Base-by-base conservation (phyloP, 108 stramenopile species). In the Asterionellopsis glacialis region DNA sequence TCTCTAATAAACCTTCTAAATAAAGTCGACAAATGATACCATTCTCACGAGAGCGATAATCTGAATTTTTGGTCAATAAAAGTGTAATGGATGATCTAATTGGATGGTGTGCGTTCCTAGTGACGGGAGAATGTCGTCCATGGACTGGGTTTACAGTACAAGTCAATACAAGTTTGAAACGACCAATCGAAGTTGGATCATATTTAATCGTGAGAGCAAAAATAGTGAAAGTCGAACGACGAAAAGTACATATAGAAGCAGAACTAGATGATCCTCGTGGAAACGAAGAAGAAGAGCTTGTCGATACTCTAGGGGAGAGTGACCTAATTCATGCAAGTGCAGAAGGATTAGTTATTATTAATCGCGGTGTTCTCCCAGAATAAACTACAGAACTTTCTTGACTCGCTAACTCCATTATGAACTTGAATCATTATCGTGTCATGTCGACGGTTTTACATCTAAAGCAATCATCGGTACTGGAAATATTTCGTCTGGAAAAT, bases 111-210 rank as follows among this genome's bases (percentile, higher is more conserved):
- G 85, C 80, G 0, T 94, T 94, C 71, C 59, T 76, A 51, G 77
- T 58, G 0, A 83, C 76, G n/a, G 89, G 86, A 19, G 33, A 44
- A 42, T 87, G 82, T 55, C 18, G 45, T 9, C 82, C 89, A 11
- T 94, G 93, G 93, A 75, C 82, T 52, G 93, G 93, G 19, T 85
- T 67, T 50, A 94, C 93, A 11, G 93, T 84, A 11, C 93, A 94
- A 66, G 72, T 94, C 27, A 94, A 94, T 62, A 79, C 79, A 11
- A 50, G 40, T 0, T 68, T 94, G 51, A 71, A 64, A 45, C 63
- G 64, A 23, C 85, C 88, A 3, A 69, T 94, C 45, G 40, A 56
- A 10, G 82, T 94, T 0, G 89, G 69, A 13, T 64, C 74, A 13
- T 62, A 69, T 44, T 61, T 94, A 59, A 45, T 70, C 22, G 68